Evolutionary conservation across 768 basidiomycete genomes (phyloP).

Genomic region (Leccinum subtestaceum): DNA sequence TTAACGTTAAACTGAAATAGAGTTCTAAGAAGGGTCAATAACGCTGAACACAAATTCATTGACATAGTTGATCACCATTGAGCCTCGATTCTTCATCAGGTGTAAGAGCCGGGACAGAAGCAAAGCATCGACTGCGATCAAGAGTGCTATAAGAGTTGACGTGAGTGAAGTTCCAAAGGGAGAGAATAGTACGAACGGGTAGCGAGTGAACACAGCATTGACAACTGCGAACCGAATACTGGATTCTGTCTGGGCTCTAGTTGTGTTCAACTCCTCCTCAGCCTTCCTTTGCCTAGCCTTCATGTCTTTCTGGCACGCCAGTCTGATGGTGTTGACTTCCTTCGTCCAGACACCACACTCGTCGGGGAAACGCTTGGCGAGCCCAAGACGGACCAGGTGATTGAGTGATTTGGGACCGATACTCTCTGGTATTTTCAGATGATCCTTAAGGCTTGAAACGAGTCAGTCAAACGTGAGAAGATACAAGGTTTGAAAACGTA

Average conservation of each 20-base stretch:
- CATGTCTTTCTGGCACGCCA: not conserved
- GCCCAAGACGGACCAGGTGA: slow-evolving; percentile 30
- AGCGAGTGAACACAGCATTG: slow-evolving; percentile 27
- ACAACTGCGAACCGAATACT: slow-evolving; percentile 23
- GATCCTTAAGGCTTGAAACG: slow-evolving; percentile 23
- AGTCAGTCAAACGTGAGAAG: not conserved
- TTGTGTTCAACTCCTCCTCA: slow-evolving; percentile 8
- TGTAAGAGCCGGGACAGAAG: slow-evolving; percentile 12
- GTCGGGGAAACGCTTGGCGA: slow-evolving; percentile 29
- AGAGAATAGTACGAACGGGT: slow-evolving; percentile 16
- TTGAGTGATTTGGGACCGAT: slow-evolving; percentile 26
- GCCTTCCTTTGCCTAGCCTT: slow-evolving; percentile 12
- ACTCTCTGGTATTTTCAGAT: slow-evolving; percentile 24
- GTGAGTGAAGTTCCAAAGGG: not conserved
- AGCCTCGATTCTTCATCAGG: slow-evolving; percentile 15
- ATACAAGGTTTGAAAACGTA: slow-evolving; percentile 1
- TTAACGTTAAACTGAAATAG: slow-evolving; percentile 14
- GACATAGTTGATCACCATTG: slow-evolving; percentile 3
- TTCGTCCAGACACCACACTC: slow-evolving; percentile 25
- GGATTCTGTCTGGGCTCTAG: slow-evolving; percentile 16
- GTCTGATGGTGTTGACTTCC: slow-evolving; percentile 12
- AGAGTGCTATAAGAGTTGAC: slow-evolving; percentile 11
- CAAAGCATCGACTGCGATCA: slow-evolving; percentile 17
- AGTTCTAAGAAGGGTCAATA: slow-evolving; percentile 7
- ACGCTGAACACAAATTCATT: not conserved